Evolutionary conservation across 1,139 yeast species (phyloP).

Genomic region (Hemisphaericaspora subhashii): DNA sequence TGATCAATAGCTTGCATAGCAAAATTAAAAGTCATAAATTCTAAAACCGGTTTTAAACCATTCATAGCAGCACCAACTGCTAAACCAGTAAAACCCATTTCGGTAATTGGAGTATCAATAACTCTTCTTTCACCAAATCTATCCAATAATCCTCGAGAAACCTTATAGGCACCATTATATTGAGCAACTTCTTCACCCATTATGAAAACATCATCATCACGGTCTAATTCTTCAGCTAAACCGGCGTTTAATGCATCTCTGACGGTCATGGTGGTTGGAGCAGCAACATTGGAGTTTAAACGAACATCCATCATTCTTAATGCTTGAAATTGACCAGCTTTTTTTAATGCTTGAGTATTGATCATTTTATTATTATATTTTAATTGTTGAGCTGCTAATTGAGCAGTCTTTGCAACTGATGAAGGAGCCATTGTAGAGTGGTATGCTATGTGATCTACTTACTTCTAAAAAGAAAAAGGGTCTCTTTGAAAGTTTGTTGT

Average conservation of each 20-base stretch:
- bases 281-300: conserved; percentile 50
- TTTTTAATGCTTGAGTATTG: conserved; percentile 21
- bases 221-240: conserved; percentile 95
- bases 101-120: conserved; percentile 97
- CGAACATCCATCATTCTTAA: conserved; percentile 39
- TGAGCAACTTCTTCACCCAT: conserved; percentile 99
- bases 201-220: conserved; percentile 89
- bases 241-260: conserved; percentile 97
- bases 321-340: conserved; percentile 37
- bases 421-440: conserved; percentile 15
- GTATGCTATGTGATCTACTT: not conserved
- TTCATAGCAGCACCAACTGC: conserved; percentile 98
- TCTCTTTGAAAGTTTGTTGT: not conserved
- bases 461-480: not conserved
- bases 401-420: conserved; percentile 49
- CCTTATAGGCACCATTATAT: conserved; percentile 98
- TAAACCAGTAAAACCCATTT: conserved; percentile 98
- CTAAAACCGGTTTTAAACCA: conserved; percentile 95
- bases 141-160: conserved; percentile 92
- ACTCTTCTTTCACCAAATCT: conserved; percentile 97
- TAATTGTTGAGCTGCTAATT: conserved; percentile 43
- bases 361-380: conserved; percentile 22
- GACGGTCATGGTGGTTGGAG: conserved; percentile 76
- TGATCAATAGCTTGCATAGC: conserved; percentile 99
- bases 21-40: conserved; percentile 98